A percentile compares a stretch with the other conserved stretches of the same genome.
Evolutionary conservation across 2,329 filamentous ascomycete genomes (phyloP).

Genomic region (Saccharata proteae): DNA sequence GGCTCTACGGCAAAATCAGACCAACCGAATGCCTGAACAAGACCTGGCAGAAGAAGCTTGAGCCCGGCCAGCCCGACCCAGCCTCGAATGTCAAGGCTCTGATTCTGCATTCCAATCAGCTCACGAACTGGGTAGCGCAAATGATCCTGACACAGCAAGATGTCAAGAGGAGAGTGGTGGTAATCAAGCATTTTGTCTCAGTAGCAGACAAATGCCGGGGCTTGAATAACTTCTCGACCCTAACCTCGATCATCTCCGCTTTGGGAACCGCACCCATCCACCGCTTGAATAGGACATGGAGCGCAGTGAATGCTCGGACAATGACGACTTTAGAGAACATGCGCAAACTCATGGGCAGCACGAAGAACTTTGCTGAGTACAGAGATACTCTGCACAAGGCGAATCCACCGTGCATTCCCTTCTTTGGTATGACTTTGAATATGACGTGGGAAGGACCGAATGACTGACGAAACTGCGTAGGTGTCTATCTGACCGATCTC

Average conservation of each 20-base stretch:
- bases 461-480: conserved; percentile 34
- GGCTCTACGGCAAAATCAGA: conserved; percentile 89
- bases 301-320: conserved; percentile 78
- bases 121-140: conserved; percentile 98
- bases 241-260: conserved; percentile 96
- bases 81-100: conserved; percentile 91
- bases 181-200: conserved; percentile 96
- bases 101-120: conserved; percentile 94
- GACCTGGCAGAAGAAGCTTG: conserved; percentile 95
- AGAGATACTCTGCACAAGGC: conserved; percentile 83
- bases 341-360: conserved; percentile 90
- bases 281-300: conserved; percentile 86
- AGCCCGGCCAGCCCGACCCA: conserved; percentile 68
- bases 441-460: not conserved
- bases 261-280: conserved; percentile 90
- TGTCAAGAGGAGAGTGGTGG: conserved; percentile 88
- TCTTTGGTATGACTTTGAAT: conserved; percentile 59
- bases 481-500: conserved; percentile 91
- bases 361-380: conserved; percentile 97
- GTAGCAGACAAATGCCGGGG: conserved; percentile 93
- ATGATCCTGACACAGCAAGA: conserved; percentile 96
- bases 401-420: conserved; percentile 94
- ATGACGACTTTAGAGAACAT: conserved; percentile 73
- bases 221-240: conserved; percentile 92
- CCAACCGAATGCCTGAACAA: conserved; percentile 95